These are phyloP conservation scores for Mastigamoeba balamuthi DNA, from an alignment of 78 protist species.

Conservation along the genomic window DNA sequence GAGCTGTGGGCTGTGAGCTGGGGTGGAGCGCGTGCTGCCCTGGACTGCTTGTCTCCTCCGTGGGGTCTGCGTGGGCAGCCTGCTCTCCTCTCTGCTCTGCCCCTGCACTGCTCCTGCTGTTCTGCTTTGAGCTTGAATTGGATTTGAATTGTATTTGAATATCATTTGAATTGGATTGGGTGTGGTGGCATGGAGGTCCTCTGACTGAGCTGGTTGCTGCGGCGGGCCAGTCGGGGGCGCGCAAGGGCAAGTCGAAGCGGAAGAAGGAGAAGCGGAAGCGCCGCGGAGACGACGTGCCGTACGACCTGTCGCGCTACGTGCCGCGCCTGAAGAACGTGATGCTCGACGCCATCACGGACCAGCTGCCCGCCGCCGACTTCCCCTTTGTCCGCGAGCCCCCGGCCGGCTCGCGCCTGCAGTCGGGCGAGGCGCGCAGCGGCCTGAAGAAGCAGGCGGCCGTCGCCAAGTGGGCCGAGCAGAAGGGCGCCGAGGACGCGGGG, in stretches of 20 bases:
- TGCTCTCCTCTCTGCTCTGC: no score
- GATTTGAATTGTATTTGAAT: no score
- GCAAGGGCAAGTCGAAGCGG: not conserved
- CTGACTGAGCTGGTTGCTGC: no score
- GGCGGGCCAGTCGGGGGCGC: no score
- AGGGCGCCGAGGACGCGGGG: not conserved
- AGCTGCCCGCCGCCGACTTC: constrained; percentile 11
- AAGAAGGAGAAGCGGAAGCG: constrained; percentile 23
- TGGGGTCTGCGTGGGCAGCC: no score
- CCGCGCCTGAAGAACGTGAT: constrained; percentile 30
- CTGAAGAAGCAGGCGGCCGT: not conserved
- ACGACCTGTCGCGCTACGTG: constrained; percentile 53
- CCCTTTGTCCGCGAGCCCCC: constrained; percentile 35
- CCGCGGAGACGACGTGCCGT: constrained; percentile 17
- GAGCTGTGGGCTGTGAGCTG: no score
- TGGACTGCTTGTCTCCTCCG: no score
- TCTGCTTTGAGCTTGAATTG: no score
- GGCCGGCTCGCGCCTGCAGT: constrained; percentile 14
- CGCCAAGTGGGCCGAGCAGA: not conserved
- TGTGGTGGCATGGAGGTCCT: no score
- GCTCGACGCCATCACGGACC: constrained; percentile 5
- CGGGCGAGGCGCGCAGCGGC: constrained; percentile 18
- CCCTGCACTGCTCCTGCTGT: no score
- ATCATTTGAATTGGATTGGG: no score
- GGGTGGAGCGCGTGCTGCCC: no score